Evolutionary conservation across 225 moss, liverwort and hornwort species (phyloP).

Genomic region (Thuidium tamariscinum): DNA sequence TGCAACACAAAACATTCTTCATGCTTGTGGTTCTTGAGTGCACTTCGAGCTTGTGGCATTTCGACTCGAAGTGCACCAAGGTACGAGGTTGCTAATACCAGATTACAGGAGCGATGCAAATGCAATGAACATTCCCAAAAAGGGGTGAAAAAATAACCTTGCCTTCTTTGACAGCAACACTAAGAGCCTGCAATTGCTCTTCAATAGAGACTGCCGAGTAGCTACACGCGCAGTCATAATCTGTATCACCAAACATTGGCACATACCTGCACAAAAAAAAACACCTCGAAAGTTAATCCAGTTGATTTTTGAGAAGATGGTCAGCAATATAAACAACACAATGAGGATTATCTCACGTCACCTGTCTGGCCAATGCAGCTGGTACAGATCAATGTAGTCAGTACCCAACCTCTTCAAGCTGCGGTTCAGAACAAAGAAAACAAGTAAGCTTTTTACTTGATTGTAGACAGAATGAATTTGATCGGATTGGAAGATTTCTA

Average conservation of each 20-base stretch:
- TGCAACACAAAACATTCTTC: neutral
- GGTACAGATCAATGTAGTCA: conserved; percentile 87
- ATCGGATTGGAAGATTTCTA: neutral
- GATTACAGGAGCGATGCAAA: neutral
- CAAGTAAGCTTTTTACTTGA: neutral
- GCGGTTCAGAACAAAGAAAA: conserved; percentile 3
- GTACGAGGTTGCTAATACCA: neutral
- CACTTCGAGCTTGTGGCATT: neutral
- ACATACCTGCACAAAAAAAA: conserved; percentile 48
- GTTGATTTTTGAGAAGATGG: neutral
- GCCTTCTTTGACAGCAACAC: conserved; percentile 53
- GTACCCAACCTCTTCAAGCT: conserved; percentile 68
- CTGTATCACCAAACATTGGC: conserved; percentile 81
- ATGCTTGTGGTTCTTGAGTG: neutral
- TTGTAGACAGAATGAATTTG: neutral
- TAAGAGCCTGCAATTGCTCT: conserved; percentile 71
- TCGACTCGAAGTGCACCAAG: neutral
- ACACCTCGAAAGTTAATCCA: neutral
- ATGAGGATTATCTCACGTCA: conserved; percentile 2
- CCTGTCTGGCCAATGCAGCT: conserved; percentile 93
- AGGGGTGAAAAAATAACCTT: conserved; percentile 29
- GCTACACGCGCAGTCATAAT: conserved; percentile 45
- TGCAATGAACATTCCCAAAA: neutral
- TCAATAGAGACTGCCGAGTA: conserved; percentile 53
- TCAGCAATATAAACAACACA: neutral